These are phyloP conservation scores for Sarcodon aspratus DNA, from an alignment of 768 basidiomycete genomes.

Conservation along the genomic window DNA sequence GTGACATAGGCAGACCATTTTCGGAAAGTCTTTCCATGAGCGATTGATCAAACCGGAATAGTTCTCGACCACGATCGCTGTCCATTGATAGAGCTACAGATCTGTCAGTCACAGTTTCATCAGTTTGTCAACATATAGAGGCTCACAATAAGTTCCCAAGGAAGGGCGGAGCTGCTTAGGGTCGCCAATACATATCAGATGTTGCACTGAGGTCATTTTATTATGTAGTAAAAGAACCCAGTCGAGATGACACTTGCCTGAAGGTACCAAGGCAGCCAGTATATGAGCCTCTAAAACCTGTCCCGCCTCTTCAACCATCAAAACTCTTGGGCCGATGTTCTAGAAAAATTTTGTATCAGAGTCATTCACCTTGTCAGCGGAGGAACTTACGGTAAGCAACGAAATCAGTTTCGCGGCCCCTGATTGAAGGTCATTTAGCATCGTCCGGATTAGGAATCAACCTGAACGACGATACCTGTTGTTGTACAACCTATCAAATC, in stretches of 20 bases:
- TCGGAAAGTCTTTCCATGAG: conserved; percentile 64
- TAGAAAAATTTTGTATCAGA: conserved; percentile 11
- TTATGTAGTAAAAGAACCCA: not conserved
- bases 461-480: conserved; percentile 31
- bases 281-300: conserved; percentile 77
- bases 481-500: conserved; percentile 73
- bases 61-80: conserved; percentile 34
- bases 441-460: not conserved
- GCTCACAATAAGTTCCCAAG: conserved; percentile 48
- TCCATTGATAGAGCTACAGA: conserved; percentile 59
- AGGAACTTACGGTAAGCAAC: conserved; percentile 33
- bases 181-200: conserved; percentile 74
- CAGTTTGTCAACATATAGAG: not conserved
- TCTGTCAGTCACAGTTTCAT: not conserved
- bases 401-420: conserved; percentile 59
- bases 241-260: conserved; percentile 2
- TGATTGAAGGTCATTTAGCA: conserved; percentile 10
- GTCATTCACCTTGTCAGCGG: not conserved
- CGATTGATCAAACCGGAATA: conserved; percentile 54
- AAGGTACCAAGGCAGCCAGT: conserved; percentile 45
- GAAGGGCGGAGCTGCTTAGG: conserved; percentile 67
- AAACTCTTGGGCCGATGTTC: conserved; percentile 47
- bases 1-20: conserved; percentile 52
- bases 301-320: conserved; percentile 74
- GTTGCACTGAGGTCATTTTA: conserved; percentile 35